Percentiles rank a stretch among this genome's conserved stretches.
Evolutionary conservation across 1,139 yeast genomes (phyloP).

Genomic region (Debaryomyces coudertii): DNA sequence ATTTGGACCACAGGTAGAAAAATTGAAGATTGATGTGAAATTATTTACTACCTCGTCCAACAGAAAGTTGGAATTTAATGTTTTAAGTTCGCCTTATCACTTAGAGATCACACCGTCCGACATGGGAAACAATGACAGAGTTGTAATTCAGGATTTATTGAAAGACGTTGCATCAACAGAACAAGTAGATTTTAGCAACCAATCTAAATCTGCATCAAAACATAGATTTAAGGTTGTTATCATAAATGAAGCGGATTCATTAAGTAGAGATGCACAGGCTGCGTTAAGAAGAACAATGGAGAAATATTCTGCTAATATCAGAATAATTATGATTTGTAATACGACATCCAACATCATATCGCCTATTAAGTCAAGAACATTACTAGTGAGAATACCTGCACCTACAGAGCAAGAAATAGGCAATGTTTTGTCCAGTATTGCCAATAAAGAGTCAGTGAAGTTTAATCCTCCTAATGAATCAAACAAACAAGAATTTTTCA

Average conservation of each 20-base stretch:
- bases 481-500: conserved; percentile 46
- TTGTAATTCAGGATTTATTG: conserved; percentile 89
- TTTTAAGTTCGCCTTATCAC: conserved; percentile 87
- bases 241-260: conserved; percentile 90
- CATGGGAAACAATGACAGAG: conserved; percentile 92
- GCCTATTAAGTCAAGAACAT: conserved; percentile 92
- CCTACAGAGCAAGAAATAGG: conserved; percentile 66
- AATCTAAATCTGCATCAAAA: conserved; percentile 34
- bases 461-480: conserved; percentile 39
- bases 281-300: conserved; percentile 98
- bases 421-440: conserved; percentile 55
- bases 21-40: conserved; percentile 85
- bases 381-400: conserved; percentile 82
- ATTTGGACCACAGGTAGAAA: conserved; percentile 81
- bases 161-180: conserved; percentile 96
- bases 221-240: conserved; percentile 90
- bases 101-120: conserved; percentile 96
- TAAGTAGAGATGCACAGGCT: conserved; percentile 96
- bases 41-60: conserved; percentile 72
- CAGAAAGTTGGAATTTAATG: conserved; percentile 85
- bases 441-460: conserved; percentile 57
- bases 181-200: conserved; percentile 75
- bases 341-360: conserved; percentile 89
- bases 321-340: conserved; percentile 83
- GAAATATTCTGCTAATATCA: conserved; percentile 84